Percentiles rank a stretch among this genome's conserved stretches.
phyloP scores from a whole-genome alignment of 169 alveolate genomes.

The Neospora caninum region DNA sequence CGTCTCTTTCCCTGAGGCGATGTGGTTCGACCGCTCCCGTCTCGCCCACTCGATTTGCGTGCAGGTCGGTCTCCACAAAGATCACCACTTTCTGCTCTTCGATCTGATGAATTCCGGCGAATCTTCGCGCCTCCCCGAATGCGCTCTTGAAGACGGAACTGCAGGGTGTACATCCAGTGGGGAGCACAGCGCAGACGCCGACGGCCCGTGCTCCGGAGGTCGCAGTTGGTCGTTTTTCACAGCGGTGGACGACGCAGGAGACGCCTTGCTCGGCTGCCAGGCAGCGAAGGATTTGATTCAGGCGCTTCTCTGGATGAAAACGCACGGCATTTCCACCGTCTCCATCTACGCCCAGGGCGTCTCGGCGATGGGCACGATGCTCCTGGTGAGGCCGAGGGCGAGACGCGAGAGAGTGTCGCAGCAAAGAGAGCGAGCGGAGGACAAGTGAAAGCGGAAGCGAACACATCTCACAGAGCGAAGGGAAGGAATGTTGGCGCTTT shows the following conservation, averaged over 20 bases:
- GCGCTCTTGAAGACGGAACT: neutral
- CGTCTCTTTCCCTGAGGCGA: too few species aligned
- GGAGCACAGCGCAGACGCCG: neutral
- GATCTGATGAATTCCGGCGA: slow-evolving; percentile 31
- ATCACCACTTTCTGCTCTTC: slow-evolving; percentile 37
- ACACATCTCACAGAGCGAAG: too few species aligned
- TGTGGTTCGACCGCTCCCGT: neutral
- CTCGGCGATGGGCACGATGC: slow-evolving; percentile 61
- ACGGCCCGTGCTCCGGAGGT: neutral
- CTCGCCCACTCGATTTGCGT: neutral
- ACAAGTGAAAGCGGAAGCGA: too few species aligned
- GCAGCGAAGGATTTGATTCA: neutral
- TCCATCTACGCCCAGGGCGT: slow-evolving; percentile 52
- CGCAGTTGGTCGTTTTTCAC: neutral
- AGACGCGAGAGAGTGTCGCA: too few species aligned
- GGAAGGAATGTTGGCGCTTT: too few species aligned
- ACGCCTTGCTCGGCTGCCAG: slow-evolving; percentile 13
- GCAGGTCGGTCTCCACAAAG: slow-evolving; percentile 17
- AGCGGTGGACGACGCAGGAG: neutral
- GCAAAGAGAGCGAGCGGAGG: too few species aligned
- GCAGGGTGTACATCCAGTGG: neutral
- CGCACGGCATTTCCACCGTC: neutral
- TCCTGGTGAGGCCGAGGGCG: slow-evolving; percentile 36
- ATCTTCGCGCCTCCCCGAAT: slow-evolving; percentile 14
- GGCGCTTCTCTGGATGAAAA: neutral